A percentile compares a stretch with the other conserved stretches of the same genome.
phyloP scores from a whole-genome alignment of 371 early-diverging fungal species.

The Haplosporangium sp. region DNA sequence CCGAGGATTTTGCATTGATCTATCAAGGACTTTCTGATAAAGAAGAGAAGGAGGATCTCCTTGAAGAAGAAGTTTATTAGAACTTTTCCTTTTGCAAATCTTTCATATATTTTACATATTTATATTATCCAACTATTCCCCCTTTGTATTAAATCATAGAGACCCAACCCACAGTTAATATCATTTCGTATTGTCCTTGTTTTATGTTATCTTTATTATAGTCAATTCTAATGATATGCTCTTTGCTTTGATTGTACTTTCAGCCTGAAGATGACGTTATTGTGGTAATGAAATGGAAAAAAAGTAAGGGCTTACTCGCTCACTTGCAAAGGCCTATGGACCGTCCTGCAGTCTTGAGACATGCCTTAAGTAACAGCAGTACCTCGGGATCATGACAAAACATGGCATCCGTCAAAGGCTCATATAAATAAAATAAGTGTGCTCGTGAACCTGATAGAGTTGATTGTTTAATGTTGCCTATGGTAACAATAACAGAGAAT shows the following conservation, averaged over 20 bases:
- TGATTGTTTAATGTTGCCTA: slow-evolving; percentile 53
- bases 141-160: not conserved
- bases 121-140: not conserved
- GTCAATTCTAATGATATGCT: not conserved
- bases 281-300: too few species aligned
- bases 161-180: not conserved
- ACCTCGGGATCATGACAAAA: slow-evolving; percentile 70
- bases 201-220: not conserved
- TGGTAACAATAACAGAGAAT: not conserved
- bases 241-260: not conserved
- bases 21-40: slow-evolving; percentile 31
- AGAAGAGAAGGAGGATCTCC: slow-evolving; percentile 12
- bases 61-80: slow-evolving; percentile 13
- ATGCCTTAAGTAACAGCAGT: slow-evolving; percentile 66
- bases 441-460: slow-evolving; percentile 73
- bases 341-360: slow-evolving; percentile 65
- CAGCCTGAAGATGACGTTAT: too few species aligned
- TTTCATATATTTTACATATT: not conserved
- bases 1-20: slow-evolving; percentile 35
- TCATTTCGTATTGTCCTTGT: too few species aligned
- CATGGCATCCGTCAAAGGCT: slow-evolving; percentile 71
- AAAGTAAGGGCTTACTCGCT: not conserved
- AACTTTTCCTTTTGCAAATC: not conserved
- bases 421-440: slow-evolving; percentile 82
- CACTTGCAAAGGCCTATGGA: slow-evolving; percentile 61